phyloP scores from a whole-genome alignment of 257 asterid species.

The Solanum ahanhuiri region DNA sequence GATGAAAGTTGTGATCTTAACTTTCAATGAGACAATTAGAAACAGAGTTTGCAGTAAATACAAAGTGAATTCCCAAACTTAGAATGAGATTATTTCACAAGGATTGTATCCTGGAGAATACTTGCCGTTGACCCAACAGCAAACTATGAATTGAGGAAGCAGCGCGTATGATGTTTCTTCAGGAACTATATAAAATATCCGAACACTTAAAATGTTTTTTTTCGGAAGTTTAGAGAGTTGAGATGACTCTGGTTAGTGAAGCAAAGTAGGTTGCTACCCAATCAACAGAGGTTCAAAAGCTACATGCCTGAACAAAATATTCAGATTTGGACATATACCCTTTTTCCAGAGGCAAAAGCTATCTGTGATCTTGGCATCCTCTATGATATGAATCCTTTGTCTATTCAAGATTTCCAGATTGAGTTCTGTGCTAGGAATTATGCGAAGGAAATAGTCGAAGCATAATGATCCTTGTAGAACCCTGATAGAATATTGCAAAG shows the following conservation, averaged over 20 bases:
- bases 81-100: neutral
- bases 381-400: neutral
- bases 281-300: neutral
- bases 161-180: neutral
- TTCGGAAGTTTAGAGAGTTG: neutral
- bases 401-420: neutral
- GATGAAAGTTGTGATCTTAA: neutral
- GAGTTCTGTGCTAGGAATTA: neutral
- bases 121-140: neutral
- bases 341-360: neutral
- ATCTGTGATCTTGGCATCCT: neutral
- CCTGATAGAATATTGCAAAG: neutral
- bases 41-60: neutral
- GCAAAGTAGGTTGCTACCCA: neutral
- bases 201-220: neutral
- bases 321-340: neutral
- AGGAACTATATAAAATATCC: neutral
- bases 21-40: neutral
- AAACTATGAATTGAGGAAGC: neutral
- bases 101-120: neutral
- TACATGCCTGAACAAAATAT: neutral
- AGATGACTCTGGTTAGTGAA: neutral
- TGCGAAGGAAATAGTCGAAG: neutral
- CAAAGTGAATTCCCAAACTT: neutral
- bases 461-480: neutral